A percentile compares a stretch with the other conserved stretches of the same genome.
phyloP scores from a whole-genome alignment of 148 eudicot genomes.

The Cornus florida region DNA sequence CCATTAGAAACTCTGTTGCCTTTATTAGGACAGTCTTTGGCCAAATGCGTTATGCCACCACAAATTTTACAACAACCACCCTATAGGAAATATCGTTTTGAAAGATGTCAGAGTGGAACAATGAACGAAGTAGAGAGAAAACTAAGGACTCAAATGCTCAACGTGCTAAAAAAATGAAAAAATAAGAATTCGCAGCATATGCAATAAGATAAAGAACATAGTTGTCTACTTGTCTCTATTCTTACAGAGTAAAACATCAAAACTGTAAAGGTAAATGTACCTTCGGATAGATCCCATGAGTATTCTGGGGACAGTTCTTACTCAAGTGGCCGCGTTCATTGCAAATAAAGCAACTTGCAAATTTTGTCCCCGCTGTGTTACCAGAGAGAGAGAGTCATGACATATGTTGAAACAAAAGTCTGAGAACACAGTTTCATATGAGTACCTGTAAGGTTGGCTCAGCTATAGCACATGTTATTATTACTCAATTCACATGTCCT shows the following conservation, averaged over 20 bases:
- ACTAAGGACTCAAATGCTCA: background rate
- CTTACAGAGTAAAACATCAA: background rate
- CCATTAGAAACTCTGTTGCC: conserved; percentile 30
- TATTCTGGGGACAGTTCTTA: conserved; percentile 86
- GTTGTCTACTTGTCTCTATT: background rate
- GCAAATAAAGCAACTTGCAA: conserved; percentile 93
- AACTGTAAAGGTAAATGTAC: conserved; percentile 28
- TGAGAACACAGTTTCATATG: background rate
- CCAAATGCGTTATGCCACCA: conserved; percentile 82
- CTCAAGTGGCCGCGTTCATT: conserved; percentile 91
- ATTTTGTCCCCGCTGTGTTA: conserved; percentile 84
- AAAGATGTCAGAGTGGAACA: conserved; percentile 4
- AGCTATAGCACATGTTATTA: background rate
- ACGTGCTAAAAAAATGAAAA: background rate
- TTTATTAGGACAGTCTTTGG: conserved; percentile 82
- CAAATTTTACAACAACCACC: conserved; percentile 95
- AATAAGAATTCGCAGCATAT: background rate
- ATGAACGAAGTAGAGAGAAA: background rate
- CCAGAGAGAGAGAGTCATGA: conserved; percentile 1
- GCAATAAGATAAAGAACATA: background rate
- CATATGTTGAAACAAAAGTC: background rate
- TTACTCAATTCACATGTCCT: too few relatives aligned
- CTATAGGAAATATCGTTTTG: conserved; percentile 28
- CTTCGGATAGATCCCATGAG: conserved; percentile 98
- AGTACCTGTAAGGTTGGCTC: background rate